Evolutionary conservation across 768 basidiomycete species (phyloP).

Genomic region (Russula brevipes): DNA sequence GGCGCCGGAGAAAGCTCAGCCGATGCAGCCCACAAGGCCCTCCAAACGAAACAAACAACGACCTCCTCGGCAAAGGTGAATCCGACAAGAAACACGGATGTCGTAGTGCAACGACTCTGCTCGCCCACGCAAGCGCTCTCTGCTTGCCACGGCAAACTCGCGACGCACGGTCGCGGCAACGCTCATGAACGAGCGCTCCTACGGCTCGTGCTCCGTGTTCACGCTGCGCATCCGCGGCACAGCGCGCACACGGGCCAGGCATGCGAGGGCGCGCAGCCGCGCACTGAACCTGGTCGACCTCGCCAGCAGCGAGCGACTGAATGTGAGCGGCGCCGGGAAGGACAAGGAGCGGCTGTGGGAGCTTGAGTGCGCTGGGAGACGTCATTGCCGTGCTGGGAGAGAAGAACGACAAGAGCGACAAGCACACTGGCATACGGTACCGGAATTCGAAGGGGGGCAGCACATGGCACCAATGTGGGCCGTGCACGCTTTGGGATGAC

Average conservation of each 20-base stretch:
- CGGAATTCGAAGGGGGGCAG: constrained; percentile 77
- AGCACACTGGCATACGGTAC: constrained; percentile 75
- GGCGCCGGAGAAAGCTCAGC: too few relatives aligned
- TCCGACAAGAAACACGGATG: constrained; percentile 86
- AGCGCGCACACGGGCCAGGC: constrained; percentile 68
- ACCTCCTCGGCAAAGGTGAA: constrained; percentile 77
- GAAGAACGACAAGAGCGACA: constrained; percentile 63
- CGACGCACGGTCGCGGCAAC: constrained; percentile 87
- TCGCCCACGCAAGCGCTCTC: constrained; percentile 69
- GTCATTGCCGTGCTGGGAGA: constrained; percentile 89
- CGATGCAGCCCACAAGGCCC: too few relatives aligned
- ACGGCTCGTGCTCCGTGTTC: constrained; percentile 91
- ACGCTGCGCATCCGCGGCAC: constrained; percentile 77
- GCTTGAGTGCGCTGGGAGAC: constrained; percentile 87
- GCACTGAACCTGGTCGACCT: constrained; percentile 82
- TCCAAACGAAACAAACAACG: constrained; percentile 84
- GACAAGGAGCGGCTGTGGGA: constrained; percentile 80
- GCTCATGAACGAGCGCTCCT: constrained; percentile 91
- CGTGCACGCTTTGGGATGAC: background rate
- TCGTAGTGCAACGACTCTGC: constrained; percentile 63
- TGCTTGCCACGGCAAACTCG: constrained; percentile 71
- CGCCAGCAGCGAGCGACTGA: constrained; percentile 88
- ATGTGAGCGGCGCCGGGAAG: constrained; percentile 64
- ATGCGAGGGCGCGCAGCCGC: constrained; percentile 60
- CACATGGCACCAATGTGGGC: constrained; percentile 15